These are phyloP conservation scores for Breviolum minutum DNA, from an alignment of 73 alveolate genomes.

Conservation along the genomic window DNA sequence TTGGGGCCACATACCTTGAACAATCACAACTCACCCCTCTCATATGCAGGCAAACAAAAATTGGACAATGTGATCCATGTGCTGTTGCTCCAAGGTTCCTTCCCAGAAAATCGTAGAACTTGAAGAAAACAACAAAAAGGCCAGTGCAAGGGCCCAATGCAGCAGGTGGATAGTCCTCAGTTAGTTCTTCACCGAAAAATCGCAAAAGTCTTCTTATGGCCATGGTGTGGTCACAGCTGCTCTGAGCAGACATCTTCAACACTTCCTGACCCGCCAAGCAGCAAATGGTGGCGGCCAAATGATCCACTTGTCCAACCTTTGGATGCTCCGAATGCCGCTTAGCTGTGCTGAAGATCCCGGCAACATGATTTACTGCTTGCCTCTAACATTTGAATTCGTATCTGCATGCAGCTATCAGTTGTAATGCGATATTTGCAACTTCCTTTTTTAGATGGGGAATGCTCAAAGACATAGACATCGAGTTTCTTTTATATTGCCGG, in stretches of 20 bases:
- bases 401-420: background rate
- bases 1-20: conserved; percentile 68
- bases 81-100: background rate
- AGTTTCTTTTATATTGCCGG: no score
- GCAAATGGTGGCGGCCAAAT: conserved; percentile 87
- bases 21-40: no score
- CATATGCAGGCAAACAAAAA: no score
- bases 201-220: background rate
- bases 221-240: background rate
- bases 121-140: conserved; percentile 74
- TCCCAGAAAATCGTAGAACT: conserved; percentile 64
- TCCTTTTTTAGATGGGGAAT: no score
- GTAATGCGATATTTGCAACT: no score
- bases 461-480: no score
- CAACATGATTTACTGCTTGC: background rate
- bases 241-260: background rate
- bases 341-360: background rate
- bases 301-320: conserved; percentile 86
- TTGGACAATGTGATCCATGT: no score
- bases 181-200: background rate
- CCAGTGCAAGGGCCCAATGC: conserved; percentile 85
- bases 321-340: background rate
- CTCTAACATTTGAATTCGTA: background rate
- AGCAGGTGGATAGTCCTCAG: conserved; percentile 82
- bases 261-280: background rate